phyloP scores from a whole-genome alignment of 768 basidiomycete genomes.

The Suillus fuscotomentosus region DNA sequence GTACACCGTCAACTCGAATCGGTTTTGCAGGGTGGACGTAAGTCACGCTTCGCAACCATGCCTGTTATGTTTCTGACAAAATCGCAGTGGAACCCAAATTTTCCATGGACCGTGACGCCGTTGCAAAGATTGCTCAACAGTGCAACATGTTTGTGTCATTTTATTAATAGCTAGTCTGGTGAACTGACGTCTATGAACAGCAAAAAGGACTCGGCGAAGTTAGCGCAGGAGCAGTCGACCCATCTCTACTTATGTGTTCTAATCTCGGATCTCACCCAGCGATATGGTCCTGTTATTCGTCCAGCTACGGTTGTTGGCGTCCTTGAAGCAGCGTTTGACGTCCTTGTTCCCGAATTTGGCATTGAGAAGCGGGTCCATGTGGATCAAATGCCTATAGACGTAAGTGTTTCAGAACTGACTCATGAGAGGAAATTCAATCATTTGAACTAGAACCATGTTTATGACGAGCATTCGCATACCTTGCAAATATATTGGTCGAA shows the following conservation, averaged over 20 bases:
- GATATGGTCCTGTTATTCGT: constrained; percentile 93
- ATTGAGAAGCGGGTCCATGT: constrained; percentile 99
- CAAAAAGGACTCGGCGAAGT: constrained; percentile 85
- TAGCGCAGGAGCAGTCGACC: constrained; percentile 95
- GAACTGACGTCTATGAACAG: constrained; percentile 35
- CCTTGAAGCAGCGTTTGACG: constrained; percentile 97
- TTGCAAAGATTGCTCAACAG: constrained; percentile 96
- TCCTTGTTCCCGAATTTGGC: constrained; percentile 93
- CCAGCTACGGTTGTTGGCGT: constrained; percentile 95
- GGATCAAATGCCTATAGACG: constrained; percentile 98
- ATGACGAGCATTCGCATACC: constrained; percentile 91
- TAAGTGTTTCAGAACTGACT: constrained; percentile 36
- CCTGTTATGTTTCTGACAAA: constrained; percentile 8
- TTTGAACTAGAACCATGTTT: constrained; percentile 77
- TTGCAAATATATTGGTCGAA: constrained; percentile 96
- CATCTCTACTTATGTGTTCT: constrained; percentile 95
- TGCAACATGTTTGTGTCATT: constrained; percentile 82
- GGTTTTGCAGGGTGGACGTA: constrained; percentile 69
- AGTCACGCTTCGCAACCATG: constrained; percentile 20
- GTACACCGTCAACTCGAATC: constrained; percentile 97
- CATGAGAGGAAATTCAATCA: constrained; percentile 16
- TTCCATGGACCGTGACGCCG: constrained; percentile 95
- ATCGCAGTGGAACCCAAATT: constrained; percentile 77
- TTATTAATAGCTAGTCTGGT: not conserved
- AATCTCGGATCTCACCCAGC: constrained; percentile 90